Percentiles rank a stretch among this genome's conserved stretches.
Evolutionary conservation across 306 rosid species (phyloP).

Genomic region (Prosopis cineraria): DNA sequence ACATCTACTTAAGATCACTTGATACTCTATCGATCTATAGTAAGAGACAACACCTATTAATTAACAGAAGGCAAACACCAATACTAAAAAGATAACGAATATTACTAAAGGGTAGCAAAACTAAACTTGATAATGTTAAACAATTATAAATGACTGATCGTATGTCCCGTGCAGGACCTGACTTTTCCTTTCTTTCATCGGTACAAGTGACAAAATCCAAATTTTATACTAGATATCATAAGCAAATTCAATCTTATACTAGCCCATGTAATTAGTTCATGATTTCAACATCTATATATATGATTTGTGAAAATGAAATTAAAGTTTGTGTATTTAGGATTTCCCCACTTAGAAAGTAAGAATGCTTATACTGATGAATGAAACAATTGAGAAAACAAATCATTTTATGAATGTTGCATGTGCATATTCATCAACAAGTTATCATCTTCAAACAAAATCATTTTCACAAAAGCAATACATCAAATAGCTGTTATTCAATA

Average conservation of each 20-base stretch:
- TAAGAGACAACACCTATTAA: constrained; percentile 11
- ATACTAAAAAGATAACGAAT: background rate
- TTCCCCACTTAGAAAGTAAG: background rate
- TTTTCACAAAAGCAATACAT: background rate
- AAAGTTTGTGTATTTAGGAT: background rate
- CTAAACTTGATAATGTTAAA: constrained; percentile 11
- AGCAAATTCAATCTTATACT: background rate
- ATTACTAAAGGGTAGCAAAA: background rate
- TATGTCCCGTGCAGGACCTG: constrained; percentile 7
- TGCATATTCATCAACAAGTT: background rate
- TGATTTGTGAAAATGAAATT: background rate
- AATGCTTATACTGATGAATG: constrained; percentile 16
- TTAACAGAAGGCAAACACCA: constrained; percentile 20
- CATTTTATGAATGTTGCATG: background rate
- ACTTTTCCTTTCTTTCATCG: constrained; percentile 3
- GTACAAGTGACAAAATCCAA: constrained; percentile 17
- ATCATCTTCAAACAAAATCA: background rate
- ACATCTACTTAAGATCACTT: constrained; percentile 2
- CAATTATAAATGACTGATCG: background rate
- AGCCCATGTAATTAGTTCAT: background rate
- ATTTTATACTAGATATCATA: constrained; percentile 22
- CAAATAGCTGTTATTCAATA: constrained; percentile 4
- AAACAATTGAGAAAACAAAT: constrained; percentile 22
- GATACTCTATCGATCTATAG: constrained; percentile 11
- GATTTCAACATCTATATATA: background rate